Percentiles rank a stretch among this genome's conserved stretches.
These are phyloP conservation scores for Penicillium dipodomyicola DNA, from an alignment of 495 filamentous ascomycete species.

Conservation along the genomic window DNA sequence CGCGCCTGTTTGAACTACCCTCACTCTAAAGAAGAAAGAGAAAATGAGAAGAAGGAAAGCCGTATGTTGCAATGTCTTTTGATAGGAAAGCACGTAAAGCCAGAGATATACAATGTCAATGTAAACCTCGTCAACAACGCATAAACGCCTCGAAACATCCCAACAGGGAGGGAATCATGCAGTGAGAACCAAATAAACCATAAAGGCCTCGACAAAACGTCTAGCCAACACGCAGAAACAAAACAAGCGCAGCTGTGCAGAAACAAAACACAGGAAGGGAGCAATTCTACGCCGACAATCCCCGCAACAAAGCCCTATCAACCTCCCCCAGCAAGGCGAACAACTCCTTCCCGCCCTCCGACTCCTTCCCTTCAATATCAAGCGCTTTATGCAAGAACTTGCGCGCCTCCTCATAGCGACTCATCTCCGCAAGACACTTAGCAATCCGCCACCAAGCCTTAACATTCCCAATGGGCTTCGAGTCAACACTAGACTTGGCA, in stretches of 20 bases:
- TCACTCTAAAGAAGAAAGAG: neutral
- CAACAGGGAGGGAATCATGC: conserved; percentile 17
- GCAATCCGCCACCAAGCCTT: conserved; percentile 93
- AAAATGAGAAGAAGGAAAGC: neutral
- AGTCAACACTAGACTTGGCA: conserved; percentile 85
- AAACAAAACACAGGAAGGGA: neutral
- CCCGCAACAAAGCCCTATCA: conserved; percentile 43
- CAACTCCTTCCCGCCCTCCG: conserved; percentile 60
- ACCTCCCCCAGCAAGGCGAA: conserved; percentile 67
- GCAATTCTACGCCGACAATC: conserved; percentile 6
- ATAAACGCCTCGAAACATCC: conserved; percentile 12
- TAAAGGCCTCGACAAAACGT: neutral
- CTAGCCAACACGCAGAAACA: conserved; percentile 5
- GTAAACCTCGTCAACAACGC: conserved; percentile 5
- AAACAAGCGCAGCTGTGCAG: neutral
- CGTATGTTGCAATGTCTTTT: neutral
- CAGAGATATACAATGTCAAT: neutral
- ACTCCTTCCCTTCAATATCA: conserved; percentile 78
- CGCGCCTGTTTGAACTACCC: neutral
- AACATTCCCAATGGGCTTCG: conserved; percentile 79
- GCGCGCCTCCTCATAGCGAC: conserved; percentile 74
- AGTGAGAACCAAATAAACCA: conserved; percentile 4
- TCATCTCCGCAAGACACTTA: conserved; percentile 86
- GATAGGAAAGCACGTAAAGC: neutral
- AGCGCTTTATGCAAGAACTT: conserved; percentile 69